Evolutionary conservation across 345 rosid species (phyloP), one percentile per base, ranked within the genome.

Genomic region (Alliaria petiolata): DNA sequence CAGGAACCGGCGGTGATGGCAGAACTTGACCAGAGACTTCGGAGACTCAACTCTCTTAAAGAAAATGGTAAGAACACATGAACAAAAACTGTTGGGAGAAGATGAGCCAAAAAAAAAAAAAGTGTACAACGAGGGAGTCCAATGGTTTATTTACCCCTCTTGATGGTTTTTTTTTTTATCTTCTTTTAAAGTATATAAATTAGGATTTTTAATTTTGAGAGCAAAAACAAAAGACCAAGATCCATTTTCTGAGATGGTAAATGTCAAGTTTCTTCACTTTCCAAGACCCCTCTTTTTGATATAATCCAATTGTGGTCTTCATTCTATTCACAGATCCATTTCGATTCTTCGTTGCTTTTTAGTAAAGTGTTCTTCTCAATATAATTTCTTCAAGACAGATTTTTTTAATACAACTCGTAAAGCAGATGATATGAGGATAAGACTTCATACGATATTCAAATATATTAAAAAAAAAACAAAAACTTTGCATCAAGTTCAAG

Each of bases 1-100:
- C 99, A 92, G 77, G 98, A 95, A 78, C 88, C 97, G 1, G 98
- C 97, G 12, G 99, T 95, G 43, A 83, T 90, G 97, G 98, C 97
- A 39, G 99, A 95, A 81, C 92, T 95, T 17, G 97, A 90, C 76
- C 90, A 87, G 83, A 84, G 99, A 83, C 72, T 89, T 61, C 81
- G 96, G 81, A 77, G 97, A 74, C 83, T 95, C 58, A 89, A 92
- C 83, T 84, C 98, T 16, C 67, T 84, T 25, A 87, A 81, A 72
- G 66, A 73, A 80, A 87, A 68, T 60, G 90, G 74, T 1, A 75
- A 74, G 56, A 67, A 40, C 49, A 59, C 78, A 33, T 71, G 15
- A 70, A 26, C 12, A 20, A 62, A 13, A 36, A 19, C 47, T 33
- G 46, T 50, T 45, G 72, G 28, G 33, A 61, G 62, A 36, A 56